phyloP scores from a whole-genome alignment of 305 asterid genomes.

The Solanum chacoense region DNA sequence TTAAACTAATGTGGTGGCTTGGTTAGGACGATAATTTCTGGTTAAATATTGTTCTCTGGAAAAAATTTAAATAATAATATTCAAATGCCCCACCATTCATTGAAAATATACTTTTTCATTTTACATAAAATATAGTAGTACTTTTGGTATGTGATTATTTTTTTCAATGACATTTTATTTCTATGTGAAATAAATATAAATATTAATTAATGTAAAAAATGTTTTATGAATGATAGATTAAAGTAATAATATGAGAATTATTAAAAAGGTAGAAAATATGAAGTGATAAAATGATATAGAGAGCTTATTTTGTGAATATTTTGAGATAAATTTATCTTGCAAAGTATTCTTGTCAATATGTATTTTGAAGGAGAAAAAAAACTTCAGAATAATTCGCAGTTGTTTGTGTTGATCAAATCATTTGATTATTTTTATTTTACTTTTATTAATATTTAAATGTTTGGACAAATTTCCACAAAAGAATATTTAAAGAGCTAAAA shows the following conservation, averaged over 20 bases:
- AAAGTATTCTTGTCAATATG: not conserved
- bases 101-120: not conserved
- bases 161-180: not conserved
- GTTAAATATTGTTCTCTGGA: not conserved
- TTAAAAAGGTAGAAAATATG: not conserved
- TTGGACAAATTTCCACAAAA: not conserved
- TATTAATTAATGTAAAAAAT: not conserved
- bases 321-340: not conserved
- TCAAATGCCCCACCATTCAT: not conserved
- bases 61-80: not conserved
- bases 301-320: not conserved
- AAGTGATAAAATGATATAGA: not conserved
- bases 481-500: not conserved
- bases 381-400: not conserved
- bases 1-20: not conserved
- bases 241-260: not conserved
- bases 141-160: not conserved
- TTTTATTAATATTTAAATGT: not conserved
- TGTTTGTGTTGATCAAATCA: not conserved
- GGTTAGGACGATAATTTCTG: not conserved
- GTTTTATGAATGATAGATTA: not conserved
- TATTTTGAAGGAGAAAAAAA: not conserved
- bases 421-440: not conserved
- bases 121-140: not conserved
- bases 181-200: not conserved